Percentiles rank a stretch among this genome's conserved stretches.
Conservation (phyloP, 192 early-diverging fungal species). For the Coemansia sp. region DNA sequence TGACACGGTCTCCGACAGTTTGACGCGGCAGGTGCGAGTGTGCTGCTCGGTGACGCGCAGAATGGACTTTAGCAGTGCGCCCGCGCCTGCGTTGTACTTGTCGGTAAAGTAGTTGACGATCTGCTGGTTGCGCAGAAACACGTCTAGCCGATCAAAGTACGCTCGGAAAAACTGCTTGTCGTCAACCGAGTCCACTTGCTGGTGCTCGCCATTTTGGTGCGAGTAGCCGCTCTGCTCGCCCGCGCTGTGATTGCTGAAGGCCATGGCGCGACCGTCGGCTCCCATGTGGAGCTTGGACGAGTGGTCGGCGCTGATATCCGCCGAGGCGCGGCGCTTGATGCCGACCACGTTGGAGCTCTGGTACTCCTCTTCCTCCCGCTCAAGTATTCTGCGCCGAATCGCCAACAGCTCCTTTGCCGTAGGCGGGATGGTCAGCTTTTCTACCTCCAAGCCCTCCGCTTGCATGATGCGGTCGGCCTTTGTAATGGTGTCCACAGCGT, state of each 20-base stretch:
- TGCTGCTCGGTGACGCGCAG: conserved; percentile 59
- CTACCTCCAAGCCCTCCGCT: conserved; percentile 58
- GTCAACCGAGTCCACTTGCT: conserved; percentile 38
- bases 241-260: not conserved
- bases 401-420: conserved; percentile 62
- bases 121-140: conserved; percentile 66
- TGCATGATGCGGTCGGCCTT: conserved; percentile 61
- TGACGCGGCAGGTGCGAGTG: conserved; percentile 57
- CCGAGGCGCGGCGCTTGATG: conserved; percentile 43
- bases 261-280: conserved; percentile 4
- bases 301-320: conserved; percentile 3
- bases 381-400: conserved; percentile 52
- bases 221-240: not conserved
- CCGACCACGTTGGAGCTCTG: conserved; percentile 50
- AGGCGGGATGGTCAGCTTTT: conserved; percentile 57
- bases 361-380: conserved; percentile 55
- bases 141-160: conserved; percentile 65
- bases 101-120: conserved; percentile 60
- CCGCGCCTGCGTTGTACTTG: conserved; percentile 65
- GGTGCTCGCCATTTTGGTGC: not conserved
- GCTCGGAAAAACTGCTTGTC: conserved; percentile 62
- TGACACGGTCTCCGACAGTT: conserved; percentile 45
- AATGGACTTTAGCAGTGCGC: conserved; percentile 57
- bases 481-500: conserved; percentile 59
- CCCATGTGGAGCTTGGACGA: conserved; percentile 17